These are phyloP conservation scores for Incumbomyces lentus DNA, from an alignment of 2,329 filamentous ascomycete genomes.

Conservation along the genomic window DNA sequence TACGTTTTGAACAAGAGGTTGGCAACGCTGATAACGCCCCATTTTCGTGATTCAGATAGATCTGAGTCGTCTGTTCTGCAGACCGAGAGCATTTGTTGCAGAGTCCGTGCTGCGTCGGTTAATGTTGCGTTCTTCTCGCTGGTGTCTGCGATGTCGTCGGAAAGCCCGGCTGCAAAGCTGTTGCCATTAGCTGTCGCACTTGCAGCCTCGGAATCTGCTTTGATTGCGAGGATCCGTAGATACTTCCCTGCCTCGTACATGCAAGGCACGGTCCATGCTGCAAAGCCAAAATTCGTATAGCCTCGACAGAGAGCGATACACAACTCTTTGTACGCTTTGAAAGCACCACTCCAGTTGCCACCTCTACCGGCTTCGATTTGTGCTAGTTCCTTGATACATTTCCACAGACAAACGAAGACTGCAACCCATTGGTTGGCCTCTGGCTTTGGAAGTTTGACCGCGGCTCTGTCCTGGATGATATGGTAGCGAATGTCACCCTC, in stretches of 20 bases:
- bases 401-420: constrained; percentile 76
- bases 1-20: constrained; percentile 98
- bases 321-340: constrained; percentile 80
- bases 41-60: constrained; percentile 85
- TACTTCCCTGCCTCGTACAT: constrained; percentile 82
- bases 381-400: constrained; percentile 63
- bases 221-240: constrained; percentile 77
- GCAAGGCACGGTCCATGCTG: constrained; percentile 86
- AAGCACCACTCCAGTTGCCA: constrained; percentile 70
- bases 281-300: constrained; percentile 65
- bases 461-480: constrained; percentile 54
- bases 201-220: constrained; percentile 64
- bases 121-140: constrained; percentile 71
- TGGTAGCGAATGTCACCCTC: constrained; percentile 60
- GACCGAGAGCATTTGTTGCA: constrained; percentile 85
- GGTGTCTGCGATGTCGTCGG: constrained; percentile 74
- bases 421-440: constrained; percentile 78
- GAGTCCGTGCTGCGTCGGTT: constrained; percentile 78
- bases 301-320: constrained; percentile 67
- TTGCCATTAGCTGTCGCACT: constrained; percentile 35
- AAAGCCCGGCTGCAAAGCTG: constrained; percentile 45
- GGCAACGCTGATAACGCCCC: constrained; percentile 91
- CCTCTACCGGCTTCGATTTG: constrained; percentile 46
- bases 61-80: constrained; percentile 61
- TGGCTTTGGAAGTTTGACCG: constrained; percentile 47